Conservation (phyloP, 768 basidiomycete genomes). For the Termitomyces sp. region DNA sequence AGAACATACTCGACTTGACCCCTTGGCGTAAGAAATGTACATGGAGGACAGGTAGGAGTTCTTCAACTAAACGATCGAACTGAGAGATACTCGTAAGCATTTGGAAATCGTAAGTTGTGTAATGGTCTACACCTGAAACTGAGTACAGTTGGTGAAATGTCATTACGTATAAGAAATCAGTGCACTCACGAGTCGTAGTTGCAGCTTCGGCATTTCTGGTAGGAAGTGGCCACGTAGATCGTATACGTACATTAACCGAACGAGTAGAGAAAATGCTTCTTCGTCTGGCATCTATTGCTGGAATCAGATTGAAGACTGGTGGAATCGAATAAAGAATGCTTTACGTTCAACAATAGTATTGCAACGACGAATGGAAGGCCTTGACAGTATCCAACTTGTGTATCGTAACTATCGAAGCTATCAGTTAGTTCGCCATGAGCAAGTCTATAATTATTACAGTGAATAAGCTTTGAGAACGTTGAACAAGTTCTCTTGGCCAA, state of each 20-base stretch:
- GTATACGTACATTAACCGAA: conserved; percentile 94
- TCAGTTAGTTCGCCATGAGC: conserved; percentile 2
- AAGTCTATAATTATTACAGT: conserved; percentile 44
- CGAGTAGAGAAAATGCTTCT: conserved; percentile 94
- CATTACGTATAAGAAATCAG: neutral
- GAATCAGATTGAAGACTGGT: conserved; percentile 5
- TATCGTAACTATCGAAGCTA: conserved; percentile 57
- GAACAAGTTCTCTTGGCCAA: conserved; percentile 96
- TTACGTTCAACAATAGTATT: conserved; percentile 84
- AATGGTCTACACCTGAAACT: conserved; percentile 54
- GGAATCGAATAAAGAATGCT: conserved; percentile 14
- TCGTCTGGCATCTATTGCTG: conserved; percentile 92
- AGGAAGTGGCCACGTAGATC: conserved; percentile 94
- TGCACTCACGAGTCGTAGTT: conserved; percentile 73
- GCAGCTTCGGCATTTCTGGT: conserved; percentile 98
- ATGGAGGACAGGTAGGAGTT: conserved; percentile 87
- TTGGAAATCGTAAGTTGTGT: neutral
- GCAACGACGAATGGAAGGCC: conserved; percentile 96
- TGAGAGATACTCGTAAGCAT: conserved; percentile 24
- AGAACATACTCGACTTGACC: conserved; percentile 97
- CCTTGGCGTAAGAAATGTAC: conserved; percentile 92
- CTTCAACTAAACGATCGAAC: conserved; percentile 94
- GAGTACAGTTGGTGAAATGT: neutral
- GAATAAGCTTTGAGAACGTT: conserved; percentile 98
- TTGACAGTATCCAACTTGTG: conserved; percentile 96